These are phyloP conservation scores for Quercus phellos DNA, from an alignment of 331 rosid genomes.

Conservation along the genomic window DNA sequence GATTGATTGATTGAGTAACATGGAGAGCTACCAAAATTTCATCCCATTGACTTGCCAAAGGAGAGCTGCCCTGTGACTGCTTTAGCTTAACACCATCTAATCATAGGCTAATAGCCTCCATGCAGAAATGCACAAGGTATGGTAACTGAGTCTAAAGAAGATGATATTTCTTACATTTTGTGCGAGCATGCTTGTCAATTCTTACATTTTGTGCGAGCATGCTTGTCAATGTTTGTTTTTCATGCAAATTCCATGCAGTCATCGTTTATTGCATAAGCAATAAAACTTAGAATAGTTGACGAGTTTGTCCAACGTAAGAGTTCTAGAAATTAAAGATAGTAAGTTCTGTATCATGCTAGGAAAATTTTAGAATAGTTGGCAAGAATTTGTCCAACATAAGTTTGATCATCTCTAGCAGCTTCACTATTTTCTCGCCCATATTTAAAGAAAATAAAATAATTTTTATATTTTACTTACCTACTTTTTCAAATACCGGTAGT, in stretches of 20 bases:
- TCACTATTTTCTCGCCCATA: too few species aligned
- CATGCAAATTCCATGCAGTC: not conserved
- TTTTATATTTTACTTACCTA: too few species aligned
- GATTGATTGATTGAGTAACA: not conserved
- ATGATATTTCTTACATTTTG: not conserved
- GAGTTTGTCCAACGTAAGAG: not conserved
- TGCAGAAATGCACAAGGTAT: not conserved
- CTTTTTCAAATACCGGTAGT: too few species aligned
- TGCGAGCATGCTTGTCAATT: not conserved
- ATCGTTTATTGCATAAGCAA: not conserved
- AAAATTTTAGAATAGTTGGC: too few species aligned
- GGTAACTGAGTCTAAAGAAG: not conserved
- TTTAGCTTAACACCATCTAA: constrained; percentile 28
- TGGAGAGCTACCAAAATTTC: not conserved
- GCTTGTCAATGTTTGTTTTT: not conserved
- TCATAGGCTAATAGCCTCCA: not conserved
- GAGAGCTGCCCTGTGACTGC: constrained; percentile 50
- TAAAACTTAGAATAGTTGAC: not conserved
- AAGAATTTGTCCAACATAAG: too few species aligned
- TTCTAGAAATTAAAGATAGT: too few species aligned
- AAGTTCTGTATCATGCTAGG: too few species aligned
- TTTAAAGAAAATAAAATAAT: too few species aligned
- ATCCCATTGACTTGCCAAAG: constrained; percentile 39
- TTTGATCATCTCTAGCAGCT: too few species aligned
- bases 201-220: not conserved